Base-by-base conservation (phyloP, 192 early-diverging fungal genomes). In the Coemansia sp. region DNA sequence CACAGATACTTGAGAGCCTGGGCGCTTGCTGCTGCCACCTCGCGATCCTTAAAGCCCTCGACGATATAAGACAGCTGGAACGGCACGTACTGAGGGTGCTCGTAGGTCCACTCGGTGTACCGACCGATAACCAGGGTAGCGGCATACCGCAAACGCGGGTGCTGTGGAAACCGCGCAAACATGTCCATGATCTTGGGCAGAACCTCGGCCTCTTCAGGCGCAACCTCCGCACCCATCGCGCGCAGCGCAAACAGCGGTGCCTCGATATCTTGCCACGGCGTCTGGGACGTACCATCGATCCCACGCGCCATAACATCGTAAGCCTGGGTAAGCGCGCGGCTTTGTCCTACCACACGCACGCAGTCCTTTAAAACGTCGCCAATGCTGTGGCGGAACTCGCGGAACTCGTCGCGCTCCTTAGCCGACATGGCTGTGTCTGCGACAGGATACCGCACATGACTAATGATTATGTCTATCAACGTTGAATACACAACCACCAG, bases 341-440 rank as follows among this genome's bases (percentile, higher is more conserved):
- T 82, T 11, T 85, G 85, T 5, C 96, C 95, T 1, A 96, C 71
- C 14, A 98, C 89, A 12, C 85, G 72, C 48, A 94, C 94, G 64
- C 96, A 96, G 68, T 93, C 91, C 81, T 99, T 99, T 38, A 99
- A 85, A 48, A 96, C 93, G 66, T 98, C 96, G 49, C 96, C 98
- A 84, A 98, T 94, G 30, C 88, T 85, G 79, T 99, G 96, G 25
- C 98, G 87, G 76, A 98, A 97, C 30, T 97, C 94, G 40, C 96
- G 83, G 71, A 99, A 99, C 30, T 97, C 93, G 64, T 99, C 98
- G n/a, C 93, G 87, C 66, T 96, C 91, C 70, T 92, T 85, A 10
- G 93, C 91, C 1, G 90, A 90, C 91, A 88, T 91, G 5, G 52
- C 50, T 31, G 69, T 61, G 59, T 64, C 69, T 1, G 60, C 29